phyloP scores from a whole-genome alignment of 306 rosid genomes.

The Quercus berberidifolia region DNA sequence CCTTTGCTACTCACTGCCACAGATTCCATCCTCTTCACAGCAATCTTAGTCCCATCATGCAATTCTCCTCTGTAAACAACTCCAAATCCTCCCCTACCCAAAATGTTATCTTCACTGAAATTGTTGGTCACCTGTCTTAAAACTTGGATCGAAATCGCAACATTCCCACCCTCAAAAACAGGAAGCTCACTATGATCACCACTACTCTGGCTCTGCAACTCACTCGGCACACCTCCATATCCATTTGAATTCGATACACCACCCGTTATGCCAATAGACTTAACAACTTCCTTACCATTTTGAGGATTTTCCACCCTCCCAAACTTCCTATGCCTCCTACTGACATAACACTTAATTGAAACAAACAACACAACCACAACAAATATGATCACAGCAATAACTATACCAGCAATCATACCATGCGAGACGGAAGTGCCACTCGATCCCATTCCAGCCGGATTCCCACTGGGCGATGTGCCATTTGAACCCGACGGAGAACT shows the following conservation, averaged over 20 bases:
- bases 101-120: slow-evolving; percentile 63
- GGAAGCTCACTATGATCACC: no score
- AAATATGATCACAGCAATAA: slow-evolving; percentile 45
- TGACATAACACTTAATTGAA: slow-evolving; percentile 46
- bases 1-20: slow-evolving; percentile 67
- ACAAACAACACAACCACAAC: slow-evolving; percentile 56
- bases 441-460: background rate
- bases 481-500: no score
- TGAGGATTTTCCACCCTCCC: slow-evolving; percentile 45
- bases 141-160: slow-evolving; percentile 63
- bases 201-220: no score
- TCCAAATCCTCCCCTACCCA: slow-evolving; percentile 94
- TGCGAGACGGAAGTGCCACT: slow-evolving; percentile 29
- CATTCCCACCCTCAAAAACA: slow-evolving; percentile 18
- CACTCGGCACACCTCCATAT: no score
- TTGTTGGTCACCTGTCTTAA: slow-evolving; percentile 65
- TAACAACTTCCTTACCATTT: slow-evolving; percentile 24
- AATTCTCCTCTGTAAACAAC: slow-evolving; percentile 83
- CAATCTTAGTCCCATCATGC: slow-evolving; percentile 78
- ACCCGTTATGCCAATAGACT: slow-evolving; percentile 38
- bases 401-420: slow-evolving; percentile 66
- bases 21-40: slow-evolving; percentile 88
- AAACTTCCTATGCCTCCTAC: slow-evolving; percentile 22
- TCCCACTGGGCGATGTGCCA: no score
- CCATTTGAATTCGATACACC: no score